Base-by-base conservation (phyloP, 2,329 filamentous ascomycete species). In the Coniochaeta ligniaria region DNA sequence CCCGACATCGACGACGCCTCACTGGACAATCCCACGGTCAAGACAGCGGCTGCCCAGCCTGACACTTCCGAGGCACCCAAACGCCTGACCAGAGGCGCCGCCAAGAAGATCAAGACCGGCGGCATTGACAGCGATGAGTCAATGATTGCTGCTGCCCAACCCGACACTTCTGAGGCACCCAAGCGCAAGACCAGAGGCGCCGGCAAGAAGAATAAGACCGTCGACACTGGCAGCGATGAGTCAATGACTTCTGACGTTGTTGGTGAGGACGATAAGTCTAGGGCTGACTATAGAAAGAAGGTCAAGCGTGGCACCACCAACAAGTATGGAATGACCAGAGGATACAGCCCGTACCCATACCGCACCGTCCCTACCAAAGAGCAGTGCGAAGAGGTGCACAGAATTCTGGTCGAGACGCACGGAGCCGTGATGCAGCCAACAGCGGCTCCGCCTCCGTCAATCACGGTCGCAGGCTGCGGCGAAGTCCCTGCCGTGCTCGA, bases 371-470 rank as follows among this genome's bases (percentile, higher is more conserved):
- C 91, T 0, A 92, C 87, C 0, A 67, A 79, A 0, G 83, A 86
- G 58, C 85, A 91, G 66, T 93, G 90, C 69, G 80, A 87, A 63
- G 81, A 88, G 66, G 88, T 94, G 5, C 83, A 86, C 60, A 75
- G 78, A 1, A 76, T 94, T 2, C 81, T 96, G 0, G 81, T 85
- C 1, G 77, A 79, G 14, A 71, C 85, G 0, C 90, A 96, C 67
- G 89, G 89, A 1, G 78, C 84, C 59, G 80, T 88, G 16, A 76
- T 77, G 55, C 79, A 83, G 1, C 91, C 91, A 0, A 77, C 83
- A n/a, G 82, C 79, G 1, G 84, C 93, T 9, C 88, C 89, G 1
- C 77, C 83, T 5, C 89, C 90, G 0, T 91, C 89, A 6, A 77
- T 90, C 6, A 84, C 85, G 8, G 80, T 90, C 3, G 85, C 91